Percentiles rank a stretch among this genome's conserved stretches.
These are phyloP conservation scores for Rhizopogon salebrosus DNA, from an alignment of 768 basidiomycete species.

Conservation along the genomic window DNA sequence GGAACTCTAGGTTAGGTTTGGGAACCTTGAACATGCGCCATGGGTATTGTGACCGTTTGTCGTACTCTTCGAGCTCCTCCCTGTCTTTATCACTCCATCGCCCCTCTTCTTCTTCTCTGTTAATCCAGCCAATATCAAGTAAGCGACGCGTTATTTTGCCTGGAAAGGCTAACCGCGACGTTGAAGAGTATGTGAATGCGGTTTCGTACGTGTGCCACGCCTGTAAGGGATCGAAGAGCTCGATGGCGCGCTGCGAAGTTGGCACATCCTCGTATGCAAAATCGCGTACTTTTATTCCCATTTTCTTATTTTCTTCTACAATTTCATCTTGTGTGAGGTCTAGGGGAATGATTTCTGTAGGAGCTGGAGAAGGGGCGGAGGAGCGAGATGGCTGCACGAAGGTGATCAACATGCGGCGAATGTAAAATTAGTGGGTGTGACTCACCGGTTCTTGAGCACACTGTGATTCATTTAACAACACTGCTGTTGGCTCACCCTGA, in stretches of 20 bases:
- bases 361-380: constrained; percentile 26
- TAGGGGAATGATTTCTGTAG: constrained; percentile 27
- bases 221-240: constrained; percentile 27
- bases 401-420: not conserved
- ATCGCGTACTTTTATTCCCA: constrained; percentile 27
- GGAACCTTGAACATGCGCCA: constrained; percentile 20
- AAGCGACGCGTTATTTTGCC: constrained; percentile 24
- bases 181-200: constrained; percentile 14
- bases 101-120: constrained; percentile 13
- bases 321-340: constrained; percentile 30
- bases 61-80: constrained; percentile 22
- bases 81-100: constrained; percentile 22
- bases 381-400: constrained; percentile 11
- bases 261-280: constrained; percentile 22
- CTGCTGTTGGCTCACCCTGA: constrained; percentile 20
- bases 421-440: not conserved
- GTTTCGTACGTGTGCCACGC: constrained; percentile 27
- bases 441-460: constrained; percentile 24
- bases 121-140: constrained; percentile 25
- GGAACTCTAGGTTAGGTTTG: constrained; percentile 20
- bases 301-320: constrained; percentile 23
- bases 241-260: constrained; percentile 13
- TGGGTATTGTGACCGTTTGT: constrained; percentile 18
- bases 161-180: constrained; percentile 14
- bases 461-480: not conserved